Evolutionary conservation across 306 rosid genomes (phyloP).

Genomic region (Quercus rubra): DNA sequence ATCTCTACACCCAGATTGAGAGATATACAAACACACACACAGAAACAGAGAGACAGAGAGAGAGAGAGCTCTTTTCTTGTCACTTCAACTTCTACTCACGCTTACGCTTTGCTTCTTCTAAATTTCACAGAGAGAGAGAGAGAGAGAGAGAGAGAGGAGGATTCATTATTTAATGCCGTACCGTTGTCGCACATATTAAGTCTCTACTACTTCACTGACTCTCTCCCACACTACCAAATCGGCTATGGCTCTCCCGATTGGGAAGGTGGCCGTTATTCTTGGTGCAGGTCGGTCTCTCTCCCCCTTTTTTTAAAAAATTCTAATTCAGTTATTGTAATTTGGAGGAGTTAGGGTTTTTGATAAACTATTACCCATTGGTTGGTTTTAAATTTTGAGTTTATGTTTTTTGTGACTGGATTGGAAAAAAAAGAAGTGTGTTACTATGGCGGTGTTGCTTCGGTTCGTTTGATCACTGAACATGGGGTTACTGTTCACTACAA

Average conservation of each 20-base stretch:
- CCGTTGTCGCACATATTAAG: slow-evolving; percentile 12
- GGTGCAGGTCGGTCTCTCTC: slow-evolving; percentile 66
- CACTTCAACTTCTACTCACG: too few relatives aligned
- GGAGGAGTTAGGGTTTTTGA: slow-evolving; percentile 26
- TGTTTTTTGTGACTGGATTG: not conserved
- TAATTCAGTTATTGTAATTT: not conserved
- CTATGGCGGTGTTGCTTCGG: too few relatives aligned
- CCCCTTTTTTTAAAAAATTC: too few relatives aligned
- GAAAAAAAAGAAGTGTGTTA: not conserved
- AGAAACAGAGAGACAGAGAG: too few relatives aligned
- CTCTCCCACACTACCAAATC: not conserved
- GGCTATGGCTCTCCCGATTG: slow-evolving; percentile 76
- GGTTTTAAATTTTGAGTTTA: not conserved
- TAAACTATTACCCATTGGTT: not conserved
- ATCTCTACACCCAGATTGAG: too few relatives aligned
- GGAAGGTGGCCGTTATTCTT: slow-evolving; percentile 72
- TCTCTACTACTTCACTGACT: not conserved
- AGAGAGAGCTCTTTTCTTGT: too few relatives aligned
- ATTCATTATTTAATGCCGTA: slow-evolving; percentile 28
- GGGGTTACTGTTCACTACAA: too few relatives aligned
- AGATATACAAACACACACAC: too few relatives aligned
- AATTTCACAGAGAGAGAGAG: too few relatives aligned
- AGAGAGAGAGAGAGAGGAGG: not conserved
- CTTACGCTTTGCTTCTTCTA: too few relatives aligned
- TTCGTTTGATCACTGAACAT: too few relatives aligned